Percentiles rank a stretch among this genome's conserved stretches.
phyloP scores from a whole-genome alignment of 768 basidiomycete genomes.

The Harrya chromipes region DNA sequence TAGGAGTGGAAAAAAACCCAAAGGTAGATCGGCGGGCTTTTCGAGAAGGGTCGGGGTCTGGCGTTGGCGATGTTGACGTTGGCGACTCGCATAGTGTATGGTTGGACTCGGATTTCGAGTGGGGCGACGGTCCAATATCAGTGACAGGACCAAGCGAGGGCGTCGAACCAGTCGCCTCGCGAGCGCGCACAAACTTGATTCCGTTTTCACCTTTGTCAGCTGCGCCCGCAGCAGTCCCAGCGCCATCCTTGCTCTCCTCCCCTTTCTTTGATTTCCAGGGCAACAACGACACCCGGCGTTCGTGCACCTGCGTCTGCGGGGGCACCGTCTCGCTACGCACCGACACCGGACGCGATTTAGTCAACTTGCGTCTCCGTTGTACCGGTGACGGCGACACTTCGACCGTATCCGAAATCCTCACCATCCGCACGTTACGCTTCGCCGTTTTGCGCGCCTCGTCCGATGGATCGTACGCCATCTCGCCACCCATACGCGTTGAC shows the following conservation, averaged over 20 bases:
- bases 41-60: not conserved
- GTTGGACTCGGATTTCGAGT: not conserved
- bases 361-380: constrained; percentile 20
- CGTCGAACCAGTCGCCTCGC: not conserved
- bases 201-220: not conserved
- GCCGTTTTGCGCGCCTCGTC: constrained; percentile 4
- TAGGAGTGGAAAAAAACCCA: constrained; percentile 20
- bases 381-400: constrained; percentile 17
- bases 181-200: not conserved
- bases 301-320: not conserved
- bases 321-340: not conserved
- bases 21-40: constrained; percentile 23
- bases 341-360: constrained; percentile 15
- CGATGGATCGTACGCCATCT: not conserved
- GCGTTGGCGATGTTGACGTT: not conserved
- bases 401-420: constrained; percentile 25
- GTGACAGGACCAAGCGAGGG: not conserved
- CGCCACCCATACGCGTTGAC: constrained; percentile 22
- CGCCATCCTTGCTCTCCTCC: not conserved
- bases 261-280: constrained; percentile 22
- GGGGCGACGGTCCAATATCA: not conserved
- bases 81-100: not conserved
- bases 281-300: constrained; percentile 19
- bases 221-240: not conserved
- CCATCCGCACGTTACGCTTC: constrained; percentile 22